These are phyloP conservation scores for Botryococcus braunii DNA, from an alignment of 163 green algal species.

Conservation along the genomic window DNA sequence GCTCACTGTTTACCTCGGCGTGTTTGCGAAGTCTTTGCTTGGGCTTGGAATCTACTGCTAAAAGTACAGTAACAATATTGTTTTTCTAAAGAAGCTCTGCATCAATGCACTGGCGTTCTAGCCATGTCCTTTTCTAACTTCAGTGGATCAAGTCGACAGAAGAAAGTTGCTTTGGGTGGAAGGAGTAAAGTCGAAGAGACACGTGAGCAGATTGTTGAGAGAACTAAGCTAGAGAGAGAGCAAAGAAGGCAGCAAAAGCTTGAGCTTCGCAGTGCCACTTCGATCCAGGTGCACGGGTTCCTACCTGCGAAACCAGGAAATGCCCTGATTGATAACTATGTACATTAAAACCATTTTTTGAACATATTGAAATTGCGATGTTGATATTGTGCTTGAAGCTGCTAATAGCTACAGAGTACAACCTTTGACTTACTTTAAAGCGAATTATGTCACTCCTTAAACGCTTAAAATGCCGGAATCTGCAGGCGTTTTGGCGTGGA, in stretches of 20 bases:
- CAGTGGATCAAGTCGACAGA: constrained; percentile 1
- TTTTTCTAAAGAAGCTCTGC: not conserved
- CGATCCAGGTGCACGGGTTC: constrained; percentile 12
- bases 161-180: constrained; percentile 12
- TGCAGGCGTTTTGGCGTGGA: constrained; percentile 13
- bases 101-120: not conserved
- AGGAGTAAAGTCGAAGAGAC: constrained; percentile 13
- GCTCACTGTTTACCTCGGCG: too few relatives aligned
- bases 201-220: constrained; percentile 15
- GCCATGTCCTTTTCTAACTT: not conserved
- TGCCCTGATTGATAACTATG: not conserved
- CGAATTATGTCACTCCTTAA: too few relatives aligned
- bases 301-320: not conserved
- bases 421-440: not conserved
- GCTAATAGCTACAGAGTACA: not conserved
- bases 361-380: not conserved
- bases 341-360: not conserved
- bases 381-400: not conserved
- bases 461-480: too few relatives aligned
- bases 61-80: not conserved
- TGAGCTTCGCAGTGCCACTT: constrained; percentile 12
- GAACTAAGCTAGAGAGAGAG: constrained; percentile 11
- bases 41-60: not conserved
- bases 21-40: too few relatives aligned
- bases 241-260: constrained; percentile 16